phyloP scores from a whole-genome alignment of 768 basidiomycete genomes.

The Clitopilus passeckerianus region DNA sequence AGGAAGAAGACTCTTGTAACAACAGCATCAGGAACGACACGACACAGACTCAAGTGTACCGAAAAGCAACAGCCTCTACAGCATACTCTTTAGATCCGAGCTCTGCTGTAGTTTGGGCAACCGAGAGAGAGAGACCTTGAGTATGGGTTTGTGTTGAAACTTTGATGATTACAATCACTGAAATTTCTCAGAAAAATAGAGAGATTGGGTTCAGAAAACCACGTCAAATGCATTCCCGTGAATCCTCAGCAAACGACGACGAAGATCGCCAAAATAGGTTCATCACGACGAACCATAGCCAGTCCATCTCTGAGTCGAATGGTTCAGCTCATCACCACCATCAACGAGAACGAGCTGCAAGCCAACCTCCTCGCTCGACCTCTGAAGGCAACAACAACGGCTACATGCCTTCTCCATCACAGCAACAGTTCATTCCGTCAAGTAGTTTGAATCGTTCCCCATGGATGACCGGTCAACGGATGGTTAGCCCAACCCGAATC shows the following conservation, averaged over 20 bases:
- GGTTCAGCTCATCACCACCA: constrained; percentile 33
- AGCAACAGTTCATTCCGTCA: constrained; percentile 46
- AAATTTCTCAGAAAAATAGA: neutral
- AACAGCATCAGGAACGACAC: neutral
- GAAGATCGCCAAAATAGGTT: constrained; percentile 62
- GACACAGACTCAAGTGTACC: neutral
- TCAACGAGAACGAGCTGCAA: constrained; percentile 55
- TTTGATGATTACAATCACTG: neutral
- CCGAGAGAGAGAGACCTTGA: neutral
- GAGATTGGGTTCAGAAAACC: neutral
- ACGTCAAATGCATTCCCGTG: neutral
- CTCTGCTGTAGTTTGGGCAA: neutral
- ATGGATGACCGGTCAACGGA: constrained; percentile 38
- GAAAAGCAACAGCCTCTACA: neutral
- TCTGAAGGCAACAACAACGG: constrained; percentile 22
- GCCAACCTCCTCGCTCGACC: constrained; percentile 60
- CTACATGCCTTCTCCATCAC: constrained; percentile 47
- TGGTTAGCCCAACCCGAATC: constrained; percentile 35
- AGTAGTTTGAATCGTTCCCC: constrained; percentile 34
- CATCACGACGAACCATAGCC: constrained; percentile 20
- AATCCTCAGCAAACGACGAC: constrained; percentile 19
- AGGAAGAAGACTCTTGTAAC: neutral
- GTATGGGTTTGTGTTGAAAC: neutral
- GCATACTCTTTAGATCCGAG: neutral
- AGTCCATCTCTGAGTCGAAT: constrained; percentile 30